These are phyloP conservation scores for Myrica gale DNA, from an alignment of 306 rosid species.

Conservation along the genomic window DNA sequence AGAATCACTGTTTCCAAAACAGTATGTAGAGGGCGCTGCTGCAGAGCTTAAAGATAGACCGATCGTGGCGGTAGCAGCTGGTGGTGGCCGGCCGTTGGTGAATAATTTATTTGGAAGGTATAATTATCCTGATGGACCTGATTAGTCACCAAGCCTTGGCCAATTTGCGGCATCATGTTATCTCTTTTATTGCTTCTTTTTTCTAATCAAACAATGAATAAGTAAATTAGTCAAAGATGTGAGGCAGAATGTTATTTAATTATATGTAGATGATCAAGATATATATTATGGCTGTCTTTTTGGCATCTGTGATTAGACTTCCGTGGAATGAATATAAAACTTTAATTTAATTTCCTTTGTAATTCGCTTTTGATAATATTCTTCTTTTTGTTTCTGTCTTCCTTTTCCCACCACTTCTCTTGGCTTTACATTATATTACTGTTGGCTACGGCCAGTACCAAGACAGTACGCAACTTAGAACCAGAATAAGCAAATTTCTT, in stretches of 20 bases:
- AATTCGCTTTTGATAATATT: too few species aligned
- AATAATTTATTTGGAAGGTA: not conserved
- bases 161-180: slow-evolving; percentile 34
- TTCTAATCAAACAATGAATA: slow-evolving; percentile 19
- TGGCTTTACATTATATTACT: not conserved
- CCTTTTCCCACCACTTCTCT: not conserved
- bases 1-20: slow-evolving; percentile 16
- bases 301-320: not conserved
- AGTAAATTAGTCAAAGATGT: slow-evolving; percentile 28
- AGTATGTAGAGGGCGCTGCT: not conserved
- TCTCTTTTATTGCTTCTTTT: not conserved
- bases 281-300: slow-evolving; percentile 20
- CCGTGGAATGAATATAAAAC: slow-evolving; percentile 1
- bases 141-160: slow-evolving; percentile 24
- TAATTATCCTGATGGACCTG: not conserved
- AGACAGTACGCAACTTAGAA: not conserved
- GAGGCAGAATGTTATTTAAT: not conserved
- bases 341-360: not conserved
- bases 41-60: not conserved
- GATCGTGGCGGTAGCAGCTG: slow-evolving; percentile 28
- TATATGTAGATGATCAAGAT: not conserved
- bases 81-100: slow-evolving; percentile 31
- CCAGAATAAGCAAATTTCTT: not conserved
- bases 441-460: too few species aligned
- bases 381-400: not conserved